These are phyloP conservation scores for Trichosporon ovoides DNA, from an alignment of 1,284 basidiomycete genomes.

Conservation along the genomic window DNA sequence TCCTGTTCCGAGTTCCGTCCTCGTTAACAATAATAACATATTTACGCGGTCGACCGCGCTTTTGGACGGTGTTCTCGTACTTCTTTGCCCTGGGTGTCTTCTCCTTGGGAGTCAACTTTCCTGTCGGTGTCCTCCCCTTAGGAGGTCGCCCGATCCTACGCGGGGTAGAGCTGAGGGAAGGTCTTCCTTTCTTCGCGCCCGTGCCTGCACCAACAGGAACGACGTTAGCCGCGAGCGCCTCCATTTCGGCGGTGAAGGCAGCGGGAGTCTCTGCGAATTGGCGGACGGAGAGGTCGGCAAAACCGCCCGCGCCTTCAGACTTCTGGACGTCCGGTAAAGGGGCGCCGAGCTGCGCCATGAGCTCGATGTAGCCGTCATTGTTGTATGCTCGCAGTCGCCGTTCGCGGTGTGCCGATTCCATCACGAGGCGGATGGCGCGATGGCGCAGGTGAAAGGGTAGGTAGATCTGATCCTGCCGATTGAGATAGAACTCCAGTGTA, in stretches of 20 bases:
- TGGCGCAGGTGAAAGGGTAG: slow-evolving; percentile 31
- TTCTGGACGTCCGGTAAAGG: slow-evolving; percentile 17
- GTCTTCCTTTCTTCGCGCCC: background rate
- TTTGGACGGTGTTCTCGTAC: slow-evolving; percentile 30
- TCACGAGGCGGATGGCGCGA: slow-evolving; percentile 24
- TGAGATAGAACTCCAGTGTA: slow-evolving; percentile 32
- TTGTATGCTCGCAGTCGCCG: slow-evolving; percentile 34
- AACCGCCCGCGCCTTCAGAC: slow-evolving; percentile 23
- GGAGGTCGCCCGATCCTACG: background rate
- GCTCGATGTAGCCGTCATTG: slow-evolving; percentile 23
- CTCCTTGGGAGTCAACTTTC: background rate
- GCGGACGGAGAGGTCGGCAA: slow-evolving; percentile 22
- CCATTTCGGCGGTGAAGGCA: slow-evolving; percentile 8
- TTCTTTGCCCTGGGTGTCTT: slow-evolving; percentile 10
- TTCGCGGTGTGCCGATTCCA: slow-evolving; percentile 35
- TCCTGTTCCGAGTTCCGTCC: slow-evolving; percentile 32
- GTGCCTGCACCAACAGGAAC: slow-evolving; percentile 6
- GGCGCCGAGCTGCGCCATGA: slow-evolving; percentile 24
- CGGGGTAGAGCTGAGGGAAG: background rate
- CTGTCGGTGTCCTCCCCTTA: background rate
- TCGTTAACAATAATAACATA: slow-evolving; percentile 39
- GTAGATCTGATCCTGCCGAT: slow-evolving; percentile 26
- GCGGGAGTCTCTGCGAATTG: slow-evolving; percentile 6
- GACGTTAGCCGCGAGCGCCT: background rate
- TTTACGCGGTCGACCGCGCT: slow-evolving; percentile 40